Percentiles rank a stretch among this genome's conserved stretches.
phyloP scores from a whole-genome alignment of 2,329 filamentous ascomycete species.

The Pseudogymnoascus sp. region DNA sequence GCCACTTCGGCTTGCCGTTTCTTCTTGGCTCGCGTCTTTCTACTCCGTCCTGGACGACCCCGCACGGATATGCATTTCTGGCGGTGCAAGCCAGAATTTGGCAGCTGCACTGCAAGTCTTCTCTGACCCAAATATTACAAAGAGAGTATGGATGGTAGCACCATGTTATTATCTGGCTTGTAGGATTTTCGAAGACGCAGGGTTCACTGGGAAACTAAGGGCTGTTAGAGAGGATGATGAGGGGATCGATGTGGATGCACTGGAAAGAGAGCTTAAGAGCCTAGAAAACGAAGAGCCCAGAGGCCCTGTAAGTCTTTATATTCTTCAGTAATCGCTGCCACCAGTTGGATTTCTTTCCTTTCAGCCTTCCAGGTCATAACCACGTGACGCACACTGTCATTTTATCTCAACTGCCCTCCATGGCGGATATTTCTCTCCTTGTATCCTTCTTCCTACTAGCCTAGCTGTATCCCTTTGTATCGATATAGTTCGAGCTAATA shows the following conservation, averaged over 20 bases:
- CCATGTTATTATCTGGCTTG: conserved; percentile 62
- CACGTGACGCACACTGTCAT: background rate
- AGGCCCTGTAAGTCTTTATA: conserved; percentile 14
- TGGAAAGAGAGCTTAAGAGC: conserved; percentile 42
- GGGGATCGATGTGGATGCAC: conserved; percentile 52
- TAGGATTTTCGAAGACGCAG: conserved; percentile 59
- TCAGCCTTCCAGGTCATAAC: background rate
- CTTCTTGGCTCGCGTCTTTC: conserved; percentile 54
- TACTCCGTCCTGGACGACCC: conserved; percentile 40
- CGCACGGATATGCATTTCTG: conserved; percentile 55
- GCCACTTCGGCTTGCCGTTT: conserved; percentile 48
- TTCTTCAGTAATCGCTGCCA: background rate
- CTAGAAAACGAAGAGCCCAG: conserved; percentile 15
- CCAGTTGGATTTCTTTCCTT: background rate
- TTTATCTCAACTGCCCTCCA: background rate
- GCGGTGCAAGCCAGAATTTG: conserved; percentile 61
- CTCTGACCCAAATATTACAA: conserved; percentile 58
- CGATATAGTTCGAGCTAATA: background rate
- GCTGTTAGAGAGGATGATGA: conserved; percentile 58
- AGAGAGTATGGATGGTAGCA: conserved; percentile 58
- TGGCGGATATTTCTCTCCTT: background rate
- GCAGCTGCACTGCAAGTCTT: conserved; percentile 58
- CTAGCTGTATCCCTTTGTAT: background rate
- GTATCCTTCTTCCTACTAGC: background rate
- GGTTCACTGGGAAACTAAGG: conserved; percentile 51